Conservation (phyloP, 257 asterid genomes). For the Solanum chiquidenum region DNA sequence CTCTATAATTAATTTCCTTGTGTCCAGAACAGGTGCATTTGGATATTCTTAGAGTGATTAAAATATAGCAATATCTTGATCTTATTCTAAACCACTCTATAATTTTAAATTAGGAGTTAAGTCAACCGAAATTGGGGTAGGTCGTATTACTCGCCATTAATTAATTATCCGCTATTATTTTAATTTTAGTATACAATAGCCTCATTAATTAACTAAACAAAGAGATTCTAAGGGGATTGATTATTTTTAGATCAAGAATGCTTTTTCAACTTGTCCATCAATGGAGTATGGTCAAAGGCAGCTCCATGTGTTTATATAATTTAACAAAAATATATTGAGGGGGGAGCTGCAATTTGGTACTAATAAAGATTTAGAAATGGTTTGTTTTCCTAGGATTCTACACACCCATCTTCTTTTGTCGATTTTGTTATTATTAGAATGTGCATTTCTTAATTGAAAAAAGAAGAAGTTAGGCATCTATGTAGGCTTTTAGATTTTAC, state of each 20-base stretch:
- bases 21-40: conserved; percentile 37
- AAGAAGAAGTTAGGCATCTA: background rate
- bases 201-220: conserved; percentile 8
- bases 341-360: background rate
- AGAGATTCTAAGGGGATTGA: conserved; percentile 11
- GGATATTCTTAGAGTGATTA: conserved; percentile 27
- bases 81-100: conserved; percentile 7
- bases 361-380: background rate
- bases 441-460: background rate
- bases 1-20: background rate
- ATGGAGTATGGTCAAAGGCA: conserved; percentile 21
- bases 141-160: conserved; percentile 1
- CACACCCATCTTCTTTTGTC: background rate
- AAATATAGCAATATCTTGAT: conserved; percentile 6
- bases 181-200: background rate
- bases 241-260: conserved; percentile 9
- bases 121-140: conserved; percentile 22
- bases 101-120: conserved; percentile 11
- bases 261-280: conserved; percentile 4
- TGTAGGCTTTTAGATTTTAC: background rate
- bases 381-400: conserved; percentile 11
- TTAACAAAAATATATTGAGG: background rate
- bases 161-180: background rate
- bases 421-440: background rate
- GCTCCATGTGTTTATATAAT: conserved; percentile 25